These are phyloP conservation scores for Casuarina cunninghamiana DNA, from an alignment of 306 rosid genomes.

Conservation along the genomic window DNA sequence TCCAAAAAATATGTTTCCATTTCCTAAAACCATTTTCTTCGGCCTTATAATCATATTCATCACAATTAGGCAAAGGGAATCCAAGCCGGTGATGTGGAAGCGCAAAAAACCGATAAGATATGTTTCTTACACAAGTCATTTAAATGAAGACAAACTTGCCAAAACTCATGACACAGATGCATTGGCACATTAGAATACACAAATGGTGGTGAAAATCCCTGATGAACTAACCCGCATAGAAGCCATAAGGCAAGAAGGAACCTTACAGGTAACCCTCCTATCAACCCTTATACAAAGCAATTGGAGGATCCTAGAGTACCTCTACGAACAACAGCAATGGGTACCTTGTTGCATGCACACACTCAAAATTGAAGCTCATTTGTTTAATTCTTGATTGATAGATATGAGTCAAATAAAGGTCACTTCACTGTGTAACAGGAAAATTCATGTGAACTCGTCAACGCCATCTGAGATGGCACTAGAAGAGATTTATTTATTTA, in stretches of 20 bases:
- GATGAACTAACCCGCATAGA: neutral
- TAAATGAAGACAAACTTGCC: neutral
- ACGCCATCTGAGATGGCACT: neutral
- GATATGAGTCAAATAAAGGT: neutral
- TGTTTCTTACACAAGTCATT: neutral
- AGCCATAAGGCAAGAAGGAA: neutral
- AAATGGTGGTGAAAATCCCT: neutral
- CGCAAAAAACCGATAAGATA: neutral
- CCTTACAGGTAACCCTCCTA: neutral
- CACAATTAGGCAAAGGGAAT: constrained; percentile 6
- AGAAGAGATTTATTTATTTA: neutral
- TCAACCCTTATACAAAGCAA: neutral
- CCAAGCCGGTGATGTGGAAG: neutral
- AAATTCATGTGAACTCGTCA: neutral
- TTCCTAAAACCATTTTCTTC: neutral
- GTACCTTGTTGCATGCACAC: neutral
- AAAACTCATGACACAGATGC: neutral
- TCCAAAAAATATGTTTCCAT: neutral
- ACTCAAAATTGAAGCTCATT: neutral
- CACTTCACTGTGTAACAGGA: constrained; percentile 3
- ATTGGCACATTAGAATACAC: neutral
- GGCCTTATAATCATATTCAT: neutral
- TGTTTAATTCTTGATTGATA: neutral
- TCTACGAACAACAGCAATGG: neutral
- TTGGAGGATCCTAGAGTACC: neutral